These are phyloP conservation scores for Dothiorella sarmentorum DNA, from an alignment of 2,329 filamentous ascomycete genomes.

Conservation along the genomic window DNA sequence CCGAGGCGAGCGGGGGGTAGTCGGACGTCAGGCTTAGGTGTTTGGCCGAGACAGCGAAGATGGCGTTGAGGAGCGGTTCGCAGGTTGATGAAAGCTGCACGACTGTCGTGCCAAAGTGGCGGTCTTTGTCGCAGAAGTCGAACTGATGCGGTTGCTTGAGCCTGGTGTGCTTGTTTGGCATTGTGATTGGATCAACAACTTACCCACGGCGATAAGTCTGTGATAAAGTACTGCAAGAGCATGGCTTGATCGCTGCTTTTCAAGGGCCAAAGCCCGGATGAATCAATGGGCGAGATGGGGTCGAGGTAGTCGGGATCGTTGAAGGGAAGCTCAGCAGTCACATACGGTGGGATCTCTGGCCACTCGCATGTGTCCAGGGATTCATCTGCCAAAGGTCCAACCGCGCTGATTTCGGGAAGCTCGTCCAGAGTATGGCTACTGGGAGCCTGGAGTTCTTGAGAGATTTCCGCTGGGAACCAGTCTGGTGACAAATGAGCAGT, in stretches of 20 bases:
- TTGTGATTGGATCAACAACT: neutral
- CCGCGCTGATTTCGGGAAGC: neutral
- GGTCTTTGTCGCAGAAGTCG: constrained; percentile 34
- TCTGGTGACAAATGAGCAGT: neutral
- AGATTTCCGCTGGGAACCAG: neutral
- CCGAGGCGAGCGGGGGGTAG: constrained; percentile 36
- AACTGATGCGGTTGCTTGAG: constrained; percentile 25
- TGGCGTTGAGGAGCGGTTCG: constrained; percentile 41
- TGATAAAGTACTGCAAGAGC: neutral
- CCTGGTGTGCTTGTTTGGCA: too few relatives aligned
- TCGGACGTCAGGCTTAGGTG: constrained; percentile 39
- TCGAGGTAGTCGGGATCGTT: neutral
- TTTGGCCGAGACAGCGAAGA: constrained; percentile 42
- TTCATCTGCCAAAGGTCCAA: neutral
- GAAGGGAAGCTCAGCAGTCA: neutral
- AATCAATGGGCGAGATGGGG: neutral
- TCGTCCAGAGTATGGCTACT: neutral
- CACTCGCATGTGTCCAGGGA: neutral
- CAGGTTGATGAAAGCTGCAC: constrained; percentile 36
- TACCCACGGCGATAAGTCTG: constrained; percentile 1
- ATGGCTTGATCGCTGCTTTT: neutral
- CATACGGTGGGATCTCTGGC: neutral
- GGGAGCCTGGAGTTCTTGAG: neutral
- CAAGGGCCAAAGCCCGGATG: neutral
- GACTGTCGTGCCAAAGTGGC: constrained; percentile 35